Percentiles rank a stretch among this genome's conserved stretches.
Evolutionary conservation across 306 rosid species (phyloP).

Genomic region (Argentina anserina): DNA sequence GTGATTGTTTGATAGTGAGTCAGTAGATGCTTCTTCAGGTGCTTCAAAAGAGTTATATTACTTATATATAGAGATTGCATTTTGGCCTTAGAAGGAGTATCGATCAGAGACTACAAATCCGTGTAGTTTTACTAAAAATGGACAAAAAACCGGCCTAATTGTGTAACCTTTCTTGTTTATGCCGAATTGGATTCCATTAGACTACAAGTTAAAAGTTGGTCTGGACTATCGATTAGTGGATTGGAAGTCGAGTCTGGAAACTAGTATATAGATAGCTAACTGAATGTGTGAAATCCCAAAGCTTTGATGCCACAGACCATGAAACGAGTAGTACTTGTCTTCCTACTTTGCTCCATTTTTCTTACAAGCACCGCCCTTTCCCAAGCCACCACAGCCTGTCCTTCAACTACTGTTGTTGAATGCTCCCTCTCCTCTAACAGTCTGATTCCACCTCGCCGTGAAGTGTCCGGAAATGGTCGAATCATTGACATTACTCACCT

Average conservation of each 20-base stretch:
- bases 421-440: not conserved
- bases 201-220: not conserved
- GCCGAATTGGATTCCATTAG: not conserved
- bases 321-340: not conserved
- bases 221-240: not conserved
- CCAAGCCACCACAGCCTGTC: not conserved
- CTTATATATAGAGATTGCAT: not conserved
- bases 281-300: not conserved
- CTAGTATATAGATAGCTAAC: not conserved
- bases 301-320: not conserved
- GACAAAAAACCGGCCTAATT: not conserved
- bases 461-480: not conserved
- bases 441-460: slow-evolving; percentile 2
- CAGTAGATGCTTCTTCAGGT: too few relatives aligned
- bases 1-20: too few relatives aligned
- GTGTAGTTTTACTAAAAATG: not conserved
- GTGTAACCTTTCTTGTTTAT: not conserved
- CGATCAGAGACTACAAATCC: not conserved
- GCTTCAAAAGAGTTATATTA: not conserved
- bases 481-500: slow-evolving; percentile 6
- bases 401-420: not conserved
- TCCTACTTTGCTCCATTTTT: not conserved
- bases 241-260: not conserved
- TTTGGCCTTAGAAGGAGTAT: not conserved
- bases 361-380: not conserved